Conservation (phyloP, 805 yeast species). For the Jamesozyma jinghongensis region DNA sequence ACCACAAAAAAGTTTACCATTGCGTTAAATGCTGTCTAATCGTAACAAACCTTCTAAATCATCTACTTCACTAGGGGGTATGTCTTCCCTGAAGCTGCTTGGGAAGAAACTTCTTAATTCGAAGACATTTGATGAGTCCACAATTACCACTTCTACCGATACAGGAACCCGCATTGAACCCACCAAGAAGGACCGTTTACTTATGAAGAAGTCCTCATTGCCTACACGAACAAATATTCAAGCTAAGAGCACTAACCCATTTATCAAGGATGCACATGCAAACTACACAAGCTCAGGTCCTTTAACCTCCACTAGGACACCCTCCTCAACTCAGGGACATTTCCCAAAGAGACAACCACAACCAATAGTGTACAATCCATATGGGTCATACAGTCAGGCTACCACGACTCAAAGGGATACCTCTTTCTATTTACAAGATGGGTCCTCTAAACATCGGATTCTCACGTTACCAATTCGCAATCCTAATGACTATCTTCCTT, state of each 20-base stretch:
- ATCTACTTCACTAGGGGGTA: background rate
- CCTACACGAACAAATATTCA: background rate
- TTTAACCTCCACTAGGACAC: background rate
- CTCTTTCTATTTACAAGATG: slow-evolving; percentile 29
- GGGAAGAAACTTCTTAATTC: slow-evolving; percentile 10
- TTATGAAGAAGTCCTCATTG: background rate
- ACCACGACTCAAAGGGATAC: slow-evolving; percentile 11
- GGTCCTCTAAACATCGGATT: slow-evolving; percentile 34
- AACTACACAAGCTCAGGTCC: too few species aligned
- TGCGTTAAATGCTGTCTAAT: background rate
- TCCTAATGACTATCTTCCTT: slow-evolving; percentile 59
- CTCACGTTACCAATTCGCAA: slow-evolving; percentile 54
- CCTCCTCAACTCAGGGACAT: background rate
- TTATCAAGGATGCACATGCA: background rate
- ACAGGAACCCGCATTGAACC: background rate
- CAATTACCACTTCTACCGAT: too few species aligned
- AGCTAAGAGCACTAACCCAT: background rate
- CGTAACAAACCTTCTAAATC: slow-evolving; percentile 5
- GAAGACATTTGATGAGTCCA: slow-evolving; percentile 5
- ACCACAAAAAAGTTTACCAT: too few species aligned
- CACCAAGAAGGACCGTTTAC: background rate
- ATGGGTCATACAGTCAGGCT: slow-evolving; percentile 32
- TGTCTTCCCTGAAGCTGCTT: slow-evolving; percentile 13
- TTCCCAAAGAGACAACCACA: slow-evolving; percentile 8
- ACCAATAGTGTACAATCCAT: slow-evolving; percentile 56